Evolutionary conservation across 495 filamentous ascomycete genomes (phyloP).

Genomic region (Trichocladium uniseriatum): DNA sequence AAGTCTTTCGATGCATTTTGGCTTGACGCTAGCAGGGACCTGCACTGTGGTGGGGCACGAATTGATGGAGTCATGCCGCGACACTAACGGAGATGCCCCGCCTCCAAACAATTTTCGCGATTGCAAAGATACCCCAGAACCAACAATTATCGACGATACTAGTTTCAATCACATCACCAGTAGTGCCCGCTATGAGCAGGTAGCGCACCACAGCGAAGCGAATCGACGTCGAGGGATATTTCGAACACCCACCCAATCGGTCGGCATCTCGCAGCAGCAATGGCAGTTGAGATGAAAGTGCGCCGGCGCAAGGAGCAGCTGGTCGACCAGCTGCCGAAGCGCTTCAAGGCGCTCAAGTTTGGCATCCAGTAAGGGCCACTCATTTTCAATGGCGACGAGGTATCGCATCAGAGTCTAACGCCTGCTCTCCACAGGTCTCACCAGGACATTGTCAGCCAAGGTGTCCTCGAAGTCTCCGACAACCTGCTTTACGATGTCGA

Average conservation of each 20-base stretch:
- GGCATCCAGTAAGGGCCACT: conserved; percentile 62
- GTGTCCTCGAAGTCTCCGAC: conserved; percentile 84
- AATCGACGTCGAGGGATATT: neutral
- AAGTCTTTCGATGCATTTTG: neutral
- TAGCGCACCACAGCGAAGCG: conserved; percentile 1
- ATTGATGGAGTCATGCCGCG: conserved; percentile 1
- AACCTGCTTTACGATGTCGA: conserved; percentile 82
- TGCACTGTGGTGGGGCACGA: conserved; percentile 17
- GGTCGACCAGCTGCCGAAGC: conserved; percentile 74
- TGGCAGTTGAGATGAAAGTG: conserved; percentile 7
- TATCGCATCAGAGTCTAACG: conserved; percentile 4
- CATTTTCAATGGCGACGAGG: no score
- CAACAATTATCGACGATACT: neutral
- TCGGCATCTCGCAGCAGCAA: neutral
- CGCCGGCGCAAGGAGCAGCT: conserved; percentile 68
- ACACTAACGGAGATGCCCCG: conserved; percentile 7
- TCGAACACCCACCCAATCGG: neutral
- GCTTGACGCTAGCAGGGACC: neutral
- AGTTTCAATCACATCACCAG: neutral
- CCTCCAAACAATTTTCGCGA: conserved; percentile 10
- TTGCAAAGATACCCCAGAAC: neutral
- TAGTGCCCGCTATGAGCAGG: conserved; percentile 9
- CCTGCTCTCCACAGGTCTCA: conserved; percentile 51
- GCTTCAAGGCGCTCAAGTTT: conserved; percentile 88
- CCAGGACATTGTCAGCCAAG: conserved; percentile 89